These are phyloP conservation scores for Cryphonectria parasitica DNA, from an alignment of 2,329 filamentous ascomycete species.

Conservation along the genomic window DNA sequence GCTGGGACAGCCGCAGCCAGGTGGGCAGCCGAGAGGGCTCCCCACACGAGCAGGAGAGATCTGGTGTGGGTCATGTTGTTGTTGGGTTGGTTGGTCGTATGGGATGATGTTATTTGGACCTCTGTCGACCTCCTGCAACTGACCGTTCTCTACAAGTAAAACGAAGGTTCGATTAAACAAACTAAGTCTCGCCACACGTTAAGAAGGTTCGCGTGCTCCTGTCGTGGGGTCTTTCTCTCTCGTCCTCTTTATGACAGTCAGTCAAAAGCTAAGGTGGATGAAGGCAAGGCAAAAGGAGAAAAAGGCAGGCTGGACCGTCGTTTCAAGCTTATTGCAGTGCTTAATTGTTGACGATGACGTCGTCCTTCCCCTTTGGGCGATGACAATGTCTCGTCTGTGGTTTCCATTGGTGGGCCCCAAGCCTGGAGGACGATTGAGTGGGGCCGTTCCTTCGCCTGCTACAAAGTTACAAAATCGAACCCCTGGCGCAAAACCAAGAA, in stretches of 20 bases:
- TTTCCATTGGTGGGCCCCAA: neutral
- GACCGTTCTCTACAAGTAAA: neutral
- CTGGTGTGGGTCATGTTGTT: slow-evolving; percentile 20
- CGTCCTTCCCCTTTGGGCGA: slow-evolving; percentile 16
- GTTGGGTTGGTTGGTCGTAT: too few species aligned
- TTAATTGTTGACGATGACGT: slow-evolving; percentile 15
- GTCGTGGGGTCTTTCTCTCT: neutral
- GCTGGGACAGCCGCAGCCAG: slow-evolving; percentile 30
- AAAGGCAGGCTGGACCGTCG: neutral
- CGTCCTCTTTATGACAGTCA: neutral
- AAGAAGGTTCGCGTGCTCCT: neutral
- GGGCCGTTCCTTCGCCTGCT: neutral
- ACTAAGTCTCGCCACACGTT: neutral
- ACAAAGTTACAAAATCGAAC: too few species aligned
- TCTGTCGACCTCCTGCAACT: too few species aligned
- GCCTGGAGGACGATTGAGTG: neutral
- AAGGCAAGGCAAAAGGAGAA: neutral
- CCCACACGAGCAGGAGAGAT: slow-evolving; percentile 16
- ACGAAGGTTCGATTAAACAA: neutral
- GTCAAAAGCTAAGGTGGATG: neutral
- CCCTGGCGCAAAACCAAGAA: neutral
- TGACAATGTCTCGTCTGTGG: neutral
- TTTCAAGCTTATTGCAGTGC: slow-evolving; percentile 17
- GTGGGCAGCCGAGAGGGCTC: slow-evolving; percentile 25
- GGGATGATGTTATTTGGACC: too few species aligned